A percentile compares a stretch with the other conserved stretches of the same genome.
Evolutionary conservation across 441 rosid species (phyloP).

Genomic region (Populus tomentosa): DNA sequence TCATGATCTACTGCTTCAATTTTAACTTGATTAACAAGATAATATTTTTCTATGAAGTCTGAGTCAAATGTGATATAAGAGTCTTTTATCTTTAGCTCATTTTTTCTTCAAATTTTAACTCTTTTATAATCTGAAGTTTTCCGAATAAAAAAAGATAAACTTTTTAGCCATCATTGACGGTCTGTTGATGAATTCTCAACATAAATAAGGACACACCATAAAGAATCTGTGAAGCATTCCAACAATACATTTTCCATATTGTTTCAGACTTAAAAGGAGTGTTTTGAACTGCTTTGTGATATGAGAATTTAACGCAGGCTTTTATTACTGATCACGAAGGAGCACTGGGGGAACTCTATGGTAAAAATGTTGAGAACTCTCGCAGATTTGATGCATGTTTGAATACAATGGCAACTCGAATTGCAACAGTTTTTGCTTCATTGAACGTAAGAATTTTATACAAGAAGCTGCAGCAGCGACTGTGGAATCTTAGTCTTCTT

Average conservation of each 20-base stretch:
- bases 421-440: conserved; percentile 98
- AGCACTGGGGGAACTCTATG: conserved; percentile 78
- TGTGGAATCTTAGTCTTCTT: conserved; percentile 10
- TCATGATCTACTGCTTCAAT: background rate
- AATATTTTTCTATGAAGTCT: background rate
- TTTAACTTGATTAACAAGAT: too few relatives aligned
- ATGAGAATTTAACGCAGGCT: conserved; percentile 45
- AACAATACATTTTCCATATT: background rate
- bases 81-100: background rate
- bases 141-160: background rate
- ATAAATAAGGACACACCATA: background rate
- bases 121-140: background rate
- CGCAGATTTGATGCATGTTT: conserved; percentile 71
- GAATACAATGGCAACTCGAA: conserved; percentile 87
- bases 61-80: background rate
- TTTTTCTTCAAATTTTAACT: background rate
- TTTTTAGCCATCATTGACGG: background rate
- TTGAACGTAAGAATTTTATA: conserved; percentile 52
- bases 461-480: conserved; percentile 10
- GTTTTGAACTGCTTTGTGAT: conserved; percentile 5
- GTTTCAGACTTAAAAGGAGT: background rate
- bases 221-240: background rate
- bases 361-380: conserved; percentile 62
- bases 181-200: background rate
- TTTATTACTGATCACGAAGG: conserved; percentile 84